phyloP scores from a whole-genome alignment of 2,329 filamentous ascomycete species.

The Fusarium pininemorale region DNA sequence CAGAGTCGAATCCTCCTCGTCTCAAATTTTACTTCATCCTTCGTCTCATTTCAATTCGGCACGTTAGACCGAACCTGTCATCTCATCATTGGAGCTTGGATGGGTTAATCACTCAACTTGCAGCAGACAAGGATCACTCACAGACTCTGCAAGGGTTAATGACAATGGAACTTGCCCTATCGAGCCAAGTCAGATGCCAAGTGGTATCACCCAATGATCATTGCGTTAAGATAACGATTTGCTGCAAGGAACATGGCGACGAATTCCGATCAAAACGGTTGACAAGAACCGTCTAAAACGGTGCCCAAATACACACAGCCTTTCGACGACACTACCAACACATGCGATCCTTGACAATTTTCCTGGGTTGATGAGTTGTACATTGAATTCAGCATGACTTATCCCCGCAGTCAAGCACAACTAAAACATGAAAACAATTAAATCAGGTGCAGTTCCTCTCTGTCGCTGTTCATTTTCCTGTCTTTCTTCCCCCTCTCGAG shows the following conservation, averaged over 20 bases:
- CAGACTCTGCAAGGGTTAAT: slow-evolving; percentile 4
- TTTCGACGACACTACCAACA: background rate
- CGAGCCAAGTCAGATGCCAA: slow-evolving; percentile 8
- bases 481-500: background rate
- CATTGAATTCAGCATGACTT: background rate
- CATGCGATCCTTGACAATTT: background rate
- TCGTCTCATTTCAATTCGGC: slow-evolving; percentile 16
- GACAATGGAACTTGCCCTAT: slow-evolving; percentile 4
- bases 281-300: slow-evolving; percentile 3
- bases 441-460: background rate
- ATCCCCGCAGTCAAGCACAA: background rate
- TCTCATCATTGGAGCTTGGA: background rate
- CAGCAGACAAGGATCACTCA: background rate
- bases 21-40: background rate
- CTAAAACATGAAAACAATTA: background rate
- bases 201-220: slow-evolving; percentile 6
- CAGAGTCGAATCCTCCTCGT: background rate
- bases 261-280: slow-evolving; percentile 6
- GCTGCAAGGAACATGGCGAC: slow-evolving; percentile 23
- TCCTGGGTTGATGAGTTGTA: background rate
- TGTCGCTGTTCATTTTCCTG: background rate
- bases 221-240: background rate
- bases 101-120: slow-evolving; percentile 14
- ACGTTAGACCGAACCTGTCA: background rate
- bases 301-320: background rate